phyloP scores from a whole-genome alignment of 768 basidiomycete species.

The Mrakia frigida region DNA sequence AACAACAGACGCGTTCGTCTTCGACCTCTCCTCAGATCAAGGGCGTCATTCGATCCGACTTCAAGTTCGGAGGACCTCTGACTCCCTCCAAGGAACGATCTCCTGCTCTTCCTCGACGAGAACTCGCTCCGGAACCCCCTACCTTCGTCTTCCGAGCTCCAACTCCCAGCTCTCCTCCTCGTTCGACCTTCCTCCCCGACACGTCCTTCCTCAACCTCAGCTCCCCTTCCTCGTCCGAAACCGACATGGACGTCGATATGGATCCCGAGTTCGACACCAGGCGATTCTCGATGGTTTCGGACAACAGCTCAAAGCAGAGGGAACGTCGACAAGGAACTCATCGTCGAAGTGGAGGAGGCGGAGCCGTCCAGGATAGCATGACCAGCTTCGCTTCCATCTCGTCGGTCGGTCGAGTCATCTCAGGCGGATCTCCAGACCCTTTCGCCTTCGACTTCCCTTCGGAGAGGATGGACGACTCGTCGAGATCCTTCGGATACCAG shows the following conservation, averaged over 20 bases:
- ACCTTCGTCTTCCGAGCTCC: slow-evolving; percentile 20
- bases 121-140: neutral
- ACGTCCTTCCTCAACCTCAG: slow-evolving; percentile 10
- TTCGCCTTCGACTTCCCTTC: slow-evolving; percentile 22
- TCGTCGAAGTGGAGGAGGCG: neutral
- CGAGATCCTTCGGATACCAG: neutral
- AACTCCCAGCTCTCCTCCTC: slow-evolving; percentile 10
- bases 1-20: neutral
- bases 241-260: slow-evolving; percentile 11
- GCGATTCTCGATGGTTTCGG: slow-evolving; percentile 18
- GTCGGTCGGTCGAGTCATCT: slow-evolving; percentile 16
- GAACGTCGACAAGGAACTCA: slow-evolving; percentile 3
- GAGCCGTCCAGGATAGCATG: neutral
- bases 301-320: slow-evolving; percentile 11
- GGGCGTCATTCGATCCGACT: slow-evolving; percentile 21
- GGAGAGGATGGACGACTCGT: slow-evolving; percentile 4
- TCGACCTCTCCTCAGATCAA: slow-evolving; percentile 23
- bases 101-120: neutral
- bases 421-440: slow-evolving; percentile 7
- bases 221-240: neutral
- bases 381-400: slow-evolving; percentile 24
- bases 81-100: neutral
- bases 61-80: slow-evolving; percentile 15
- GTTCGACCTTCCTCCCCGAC: slow-evolving; percentile 5
- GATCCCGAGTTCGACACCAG: slow-evolving; percentile 3